Evolutionary conservation across 441 rosid genomes (phyloP).

Genomic region (Croton laevigatus): DNA sequence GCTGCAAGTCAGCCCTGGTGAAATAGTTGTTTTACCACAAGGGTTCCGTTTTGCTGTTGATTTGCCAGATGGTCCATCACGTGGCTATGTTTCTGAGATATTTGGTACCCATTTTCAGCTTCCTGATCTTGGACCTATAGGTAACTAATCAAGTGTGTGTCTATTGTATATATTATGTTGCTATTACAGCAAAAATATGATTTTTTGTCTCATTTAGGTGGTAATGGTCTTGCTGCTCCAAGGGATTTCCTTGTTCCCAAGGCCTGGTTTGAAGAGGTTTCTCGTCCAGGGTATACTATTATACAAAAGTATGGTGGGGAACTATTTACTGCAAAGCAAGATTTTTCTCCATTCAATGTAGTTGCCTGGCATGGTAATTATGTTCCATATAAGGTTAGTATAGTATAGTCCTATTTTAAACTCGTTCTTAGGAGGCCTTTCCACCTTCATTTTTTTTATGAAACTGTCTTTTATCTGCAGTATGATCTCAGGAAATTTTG

Average conservation of each 20-base stretch:
- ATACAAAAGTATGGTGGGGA: constrained; percentile 88
- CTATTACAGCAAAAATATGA: constrained; percentile 3
- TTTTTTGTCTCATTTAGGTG: constrained; percentile 51
- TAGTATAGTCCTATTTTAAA: background rate
- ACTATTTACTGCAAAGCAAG: constrained; percentile 80
- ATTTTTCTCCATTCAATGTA: constrained; percentile 93
- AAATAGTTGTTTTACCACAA: constrained; percentile 80
- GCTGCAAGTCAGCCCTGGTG: constrained; percentile 84
- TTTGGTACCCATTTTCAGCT: constrained; percentile 95
- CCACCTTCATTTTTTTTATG: background rate
- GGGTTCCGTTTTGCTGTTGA: constrained; percentile 78
- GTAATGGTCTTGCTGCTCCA: constrained; percentile 93
- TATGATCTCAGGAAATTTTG: constrained; percentile 87
- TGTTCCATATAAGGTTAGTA: constrained; percentile 79
- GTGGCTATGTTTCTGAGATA: constrained; percentile 91
- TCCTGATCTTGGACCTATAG: constrained; percentile 99
- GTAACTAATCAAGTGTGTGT: constrained; percentile 32
- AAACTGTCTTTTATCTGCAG: constrained; percentile 36
- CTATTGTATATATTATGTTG: constrained; percentile 5
- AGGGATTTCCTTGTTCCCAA: constrained; percentile 88
- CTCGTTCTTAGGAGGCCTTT: background rate
- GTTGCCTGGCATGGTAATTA: constrained; percentile 99
- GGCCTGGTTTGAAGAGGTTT: constrained; percentile 76
- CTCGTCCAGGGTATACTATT: constrained; percentile 62
- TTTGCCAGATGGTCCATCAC: constrained; percentile 80